Evolutionary conservation across 768 basidiomycete species (phyloP), one percentile per base, ranked within the genome.

Genomic region (Boletus subparvulus): DNA sequence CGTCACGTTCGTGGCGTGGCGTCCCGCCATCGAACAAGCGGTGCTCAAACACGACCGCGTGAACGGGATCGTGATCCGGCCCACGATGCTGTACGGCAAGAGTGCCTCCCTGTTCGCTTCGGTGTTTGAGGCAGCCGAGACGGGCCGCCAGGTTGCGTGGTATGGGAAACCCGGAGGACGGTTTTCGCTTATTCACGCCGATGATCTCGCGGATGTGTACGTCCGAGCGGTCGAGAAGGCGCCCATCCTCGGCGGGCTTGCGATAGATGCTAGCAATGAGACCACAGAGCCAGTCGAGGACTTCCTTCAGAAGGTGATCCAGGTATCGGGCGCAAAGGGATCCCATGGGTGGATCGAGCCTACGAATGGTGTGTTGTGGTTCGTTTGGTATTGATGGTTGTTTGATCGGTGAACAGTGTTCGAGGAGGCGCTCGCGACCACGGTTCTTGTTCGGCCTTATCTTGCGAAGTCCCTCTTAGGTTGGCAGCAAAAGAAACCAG

Each of bases 1-100:
- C 4, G 24, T 47, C 24, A 14, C 40, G 30, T 43, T 66, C 39
- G 64, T 63, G 1, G 39, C 64, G 0, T 70, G 69, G 69, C 66
- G 62, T 19, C 59, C 61, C 11, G 40, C 28, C 4, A 28, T 67
- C 33, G 66, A 70, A 28, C 56, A 61, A 32, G 19, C 43, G 6
- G 50, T 68, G 1, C 56, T 60, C 26, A 56, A 30, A 13, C 46
- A 62, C 26, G 44, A 53, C 0, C 51, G 61, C 13, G 62, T 75
- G 7, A 62, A 71, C 37, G 74, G 74, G 11, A 72, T 73, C 47
- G 72, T 75, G 32, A 66, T 76, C 26, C 69, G 74, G 8, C 67
- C 69, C 0, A 56, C 66, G 2, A 26, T 70, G n/a, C 33, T 74
- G 26, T 75, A 72, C 28, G 73, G 74, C 12, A 60, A 60, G 42